Conservation (phyloP, 2,329 filamentous ascomycete genomes). For the Xylaria arbuscula region DNA sequence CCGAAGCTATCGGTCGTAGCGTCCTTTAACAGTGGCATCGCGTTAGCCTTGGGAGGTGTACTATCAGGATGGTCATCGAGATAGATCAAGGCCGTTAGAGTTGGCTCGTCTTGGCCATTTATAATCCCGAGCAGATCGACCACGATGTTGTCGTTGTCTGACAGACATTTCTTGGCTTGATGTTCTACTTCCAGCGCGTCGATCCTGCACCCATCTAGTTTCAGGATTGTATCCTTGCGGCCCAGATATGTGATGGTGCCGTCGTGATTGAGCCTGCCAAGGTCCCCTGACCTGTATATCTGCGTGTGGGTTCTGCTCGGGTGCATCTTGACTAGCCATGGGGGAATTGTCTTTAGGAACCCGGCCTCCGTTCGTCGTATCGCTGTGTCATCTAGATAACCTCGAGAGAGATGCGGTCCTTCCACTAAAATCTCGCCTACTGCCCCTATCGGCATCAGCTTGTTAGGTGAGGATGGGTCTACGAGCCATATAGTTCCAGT, state of each 20-base stretch:
- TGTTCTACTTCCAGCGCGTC: slow-evolving; percentile 39
- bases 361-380: slow-evolving; percentile 35
- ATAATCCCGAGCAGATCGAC: slow-evolving; percentile 37
- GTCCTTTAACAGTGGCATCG: slow-evolving; percentile 31
- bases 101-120: slow-evolving; percentile 38
- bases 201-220: slow-evolving; percentile 39
- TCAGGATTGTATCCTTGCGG: slow-evolving; percentile 38
- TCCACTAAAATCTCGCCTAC: slow-evolving; percentile 35
- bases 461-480: slow-evolving; percentile 29
- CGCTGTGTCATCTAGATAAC: slow-evolving; percentile 35
- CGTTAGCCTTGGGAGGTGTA: slow-evolving; percentile 17
- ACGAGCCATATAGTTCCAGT: slow-evolving; percentile 37
- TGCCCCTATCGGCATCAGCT: slow-evolving; percentile 35
- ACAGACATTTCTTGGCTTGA: slow-evolving; percentile 38
- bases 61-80: slow-evolving; percentile 35
- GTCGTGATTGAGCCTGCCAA: slow-evolving; percentile 34
- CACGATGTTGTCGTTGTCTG: slow-evolving; percentile 35
- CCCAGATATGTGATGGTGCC: slow-evolving; percentile 35
- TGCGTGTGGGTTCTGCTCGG: slow-evolving; percentile 27
- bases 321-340: slow-evolving; percentile 31
- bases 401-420: slow-evolving; percentile 34
- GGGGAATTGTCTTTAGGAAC: slow-evolving; percentile 27
- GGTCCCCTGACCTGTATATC: slow-evolving; percentile 37
- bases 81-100: slow-evolving; percentile 37
- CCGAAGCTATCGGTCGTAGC: slow-evolving; percentile 31